A percentile compares a stretch with the other conserved stretches of the same genome.
phyloP scores from a whole-genome alignment of 2,329 filamentous ascomycete species.

The Xylaria sp. region DNA sequence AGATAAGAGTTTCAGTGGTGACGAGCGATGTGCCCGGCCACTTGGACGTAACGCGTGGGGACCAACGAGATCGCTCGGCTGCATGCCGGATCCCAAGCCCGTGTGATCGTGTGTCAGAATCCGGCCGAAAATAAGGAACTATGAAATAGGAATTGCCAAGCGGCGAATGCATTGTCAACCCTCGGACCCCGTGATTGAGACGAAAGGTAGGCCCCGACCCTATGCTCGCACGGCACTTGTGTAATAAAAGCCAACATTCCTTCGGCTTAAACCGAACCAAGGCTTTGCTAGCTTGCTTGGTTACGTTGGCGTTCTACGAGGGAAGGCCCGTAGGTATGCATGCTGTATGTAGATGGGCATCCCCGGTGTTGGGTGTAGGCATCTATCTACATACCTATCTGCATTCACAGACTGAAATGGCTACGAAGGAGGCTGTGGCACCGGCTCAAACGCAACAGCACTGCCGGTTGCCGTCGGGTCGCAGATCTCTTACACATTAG shows the following conservation, averaged over 20 bases:
- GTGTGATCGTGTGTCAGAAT: slow-evolving; percentile 32
- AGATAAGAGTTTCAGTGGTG: slow-evolving; percentile 2
- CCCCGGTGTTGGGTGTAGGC: too few relatives aligned
- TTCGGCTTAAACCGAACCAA: not conserved
- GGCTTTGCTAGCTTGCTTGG: not conserved
- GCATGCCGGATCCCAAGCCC: slow-evolving; percentile 25
- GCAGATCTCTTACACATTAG: slow-evolving; percentile 34
- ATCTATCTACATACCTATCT: too few relatives aligned
- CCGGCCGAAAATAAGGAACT: slow-evolving; percentile 21
- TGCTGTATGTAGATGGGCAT: not conserved
- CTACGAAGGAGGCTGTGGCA: slow-evolving; percentile 27
- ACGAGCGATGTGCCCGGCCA: slow-evolving; percentile 4
- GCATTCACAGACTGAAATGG: not conserved
- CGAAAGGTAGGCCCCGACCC: not conserved
- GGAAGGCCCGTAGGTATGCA: not conserved
- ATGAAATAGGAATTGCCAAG: slow-evolving; percentile 21
- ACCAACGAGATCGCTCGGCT: slow-evolving; percentile 33
- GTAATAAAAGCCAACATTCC: not conserved
- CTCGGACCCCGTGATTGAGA: slow-evolving; percentile 20
- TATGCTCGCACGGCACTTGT: not conserved
- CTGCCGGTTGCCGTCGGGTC: slow-evolving; percentile 34
- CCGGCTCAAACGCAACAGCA: slow-evolving; percentile 27
- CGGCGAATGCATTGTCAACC: slow-evolving; percentile 16
- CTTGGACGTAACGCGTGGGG: slow-evolving; percentile 18
- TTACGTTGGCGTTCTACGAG: not conserved